Evolutionary conservation across 208 protist genomes (phyloP).

Genomic region (Naegleria fowleri): DNA sequence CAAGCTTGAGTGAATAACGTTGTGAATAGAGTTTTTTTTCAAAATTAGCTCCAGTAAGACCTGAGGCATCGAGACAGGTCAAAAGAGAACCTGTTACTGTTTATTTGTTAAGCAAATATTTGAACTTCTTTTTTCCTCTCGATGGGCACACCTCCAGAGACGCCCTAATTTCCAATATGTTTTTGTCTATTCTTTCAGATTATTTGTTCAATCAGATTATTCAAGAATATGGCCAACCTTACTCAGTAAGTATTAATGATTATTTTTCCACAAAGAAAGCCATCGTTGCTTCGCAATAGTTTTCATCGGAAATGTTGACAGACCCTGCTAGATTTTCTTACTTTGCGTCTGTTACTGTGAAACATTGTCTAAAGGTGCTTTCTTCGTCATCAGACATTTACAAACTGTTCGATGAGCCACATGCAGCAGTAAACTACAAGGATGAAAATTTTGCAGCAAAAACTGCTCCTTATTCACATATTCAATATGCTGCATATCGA

Average conservation of each 20-base stretch:
- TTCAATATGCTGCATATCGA: background rate
- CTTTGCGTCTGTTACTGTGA: background rate
- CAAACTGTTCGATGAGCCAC: background rate
- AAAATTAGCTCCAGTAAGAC: background rate
- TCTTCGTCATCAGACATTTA: background rate
- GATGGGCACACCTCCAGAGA: background rate
- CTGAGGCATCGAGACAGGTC: background rate
- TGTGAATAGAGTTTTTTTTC: background rate
- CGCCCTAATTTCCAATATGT: background rate
- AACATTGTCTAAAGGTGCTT: background rate
- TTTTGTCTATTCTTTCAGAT: background rate
- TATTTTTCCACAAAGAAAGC: background rate
- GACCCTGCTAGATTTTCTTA: background rate
- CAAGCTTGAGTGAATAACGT: too few species aligned
- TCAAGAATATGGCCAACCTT: background rate
- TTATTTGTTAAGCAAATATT: background rate
- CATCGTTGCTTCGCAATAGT: background rate
- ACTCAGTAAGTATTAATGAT: background rate
- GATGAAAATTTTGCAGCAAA: background rate
- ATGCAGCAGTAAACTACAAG: background rate
- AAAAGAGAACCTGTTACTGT: background rate
- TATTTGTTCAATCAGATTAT: slow-evolving; percentile 1
- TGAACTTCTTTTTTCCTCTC: background rate
- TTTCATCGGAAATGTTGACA: background rate
- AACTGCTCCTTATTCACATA: background rate